Evolutionary conservation across 2,329 filamentous ascomycete genomes (phyloP).

Genomic region (Sporothrix brunneoviolacea): DNA sequence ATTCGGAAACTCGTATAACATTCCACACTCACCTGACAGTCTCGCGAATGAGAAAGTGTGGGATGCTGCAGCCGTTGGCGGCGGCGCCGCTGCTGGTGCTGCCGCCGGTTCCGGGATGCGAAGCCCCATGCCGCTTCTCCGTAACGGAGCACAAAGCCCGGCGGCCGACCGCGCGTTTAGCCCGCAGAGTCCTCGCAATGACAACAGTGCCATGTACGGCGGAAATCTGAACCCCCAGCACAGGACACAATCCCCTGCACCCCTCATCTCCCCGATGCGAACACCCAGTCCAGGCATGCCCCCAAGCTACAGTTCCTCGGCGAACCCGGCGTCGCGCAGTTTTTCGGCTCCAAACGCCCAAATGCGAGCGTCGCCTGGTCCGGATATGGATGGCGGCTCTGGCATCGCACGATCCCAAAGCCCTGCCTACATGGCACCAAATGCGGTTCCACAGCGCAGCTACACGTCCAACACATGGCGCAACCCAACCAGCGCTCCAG

Average conservation of each 20-base stretch:
- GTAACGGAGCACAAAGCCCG: too few species aligned
- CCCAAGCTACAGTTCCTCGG: neutral
- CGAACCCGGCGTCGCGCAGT: slow-evolving; percentile 8
- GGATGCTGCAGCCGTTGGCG: slow-evolving; percentile 20
- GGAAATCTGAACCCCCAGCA: slow-evolving; percentile 1
- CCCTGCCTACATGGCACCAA: neutral
- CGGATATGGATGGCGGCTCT: neutral
- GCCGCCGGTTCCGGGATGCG: slow-evolving; percentile 12
- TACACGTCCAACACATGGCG: slow-evolving; percentile 9
- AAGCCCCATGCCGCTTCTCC: slow-evolving; percentile 25
- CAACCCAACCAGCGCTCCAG: neutral
- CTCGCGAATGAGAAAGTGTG: slow-evolving; percentile 27
- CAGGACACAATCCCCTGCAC: neutral
- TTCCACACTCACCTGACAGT: slow-evolving; percentile 24
- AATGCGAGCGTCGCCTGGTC: slow-evolving; percentile 7
- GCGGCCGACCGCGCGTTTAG: slow-evolving; percentile 18
- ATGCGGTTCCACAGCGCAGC: slow-evolving; percentile 14
- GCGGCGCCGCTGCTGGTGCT: slow-evolving; percentile 18
- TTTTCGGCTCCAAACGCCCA: slow-evolving; percentile 22
- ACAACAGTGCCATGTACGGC: slow-evolving; percentile 15
- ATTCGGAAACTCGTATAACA: slow-evolving; percentile 26
- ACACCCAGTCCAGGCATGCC: neutral
- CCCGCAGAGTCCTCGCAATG: too few species aligned
- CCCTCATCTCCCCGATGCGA: neutral
- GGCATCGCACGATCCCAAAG: slow-evolving; percentile 9